Base-by-base conservation (phyloP, 208 protist species). In the Crithidia sp. region DNA sequence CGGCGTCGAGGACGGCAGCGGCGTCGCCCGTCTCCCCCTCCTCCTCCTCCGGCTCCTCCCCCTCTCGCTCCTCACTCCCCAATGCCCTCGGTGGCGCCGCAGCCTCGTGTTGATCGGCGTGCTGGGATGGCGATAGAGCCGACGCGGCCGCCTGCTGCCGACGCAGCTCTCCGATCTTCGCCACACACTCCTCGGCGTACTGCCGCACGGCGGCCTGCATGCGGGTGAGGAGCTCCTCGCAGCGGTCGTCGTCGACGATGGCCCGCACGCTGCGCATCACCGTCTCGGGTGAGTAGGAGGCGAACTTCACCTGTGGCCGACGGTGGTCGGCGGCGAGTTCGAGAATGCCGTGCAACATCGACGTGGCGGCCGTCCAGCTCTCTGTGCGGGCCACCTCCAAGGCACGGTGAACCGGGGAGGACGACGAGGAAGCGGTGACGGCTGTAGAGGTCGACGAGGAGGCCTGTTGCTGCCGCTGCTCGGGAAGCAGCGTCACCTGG, bases 191-290 rank as follows among this genome's bases (percentile, higher is more conserved):
- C 56, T 52, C 58, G 2, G 77, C 77, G 72, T 89, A 85, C 28
- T 37, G 44, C 17, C 44, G 49, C 10, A 89, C 62, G 2, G 67
- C 67, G 9, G 36, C 50, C 77, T 82, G 69, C 17, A 92, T 71
- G 28, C 73, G n/a, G 44, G 67, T 76, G 41, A 81, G 65, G 16
- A 87, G 53, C 7, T 41, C 54, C 3, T 59, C 49, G 9, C 62
- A 63, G 53, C 49, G 68, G 17, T 77, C 82, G 17, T 77, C 55
- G 53, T 90, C 83, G 36, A 91, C 77, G 8, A 93, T 77, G 50
- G 64, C 71, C 8, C 74, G 83, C 54, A 93, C 88, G 57, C 82
- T 88, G 59, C 79, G 79, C 61, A 84, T 77, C 7, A 78, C 72
- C 7, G 57, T 59, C 74, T 93, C 88, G 0, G 79, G 78, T 2